Conservation (phyloP, 2,329 filamentous ascomycete species). For the Aspergillus sp. region DNA sequence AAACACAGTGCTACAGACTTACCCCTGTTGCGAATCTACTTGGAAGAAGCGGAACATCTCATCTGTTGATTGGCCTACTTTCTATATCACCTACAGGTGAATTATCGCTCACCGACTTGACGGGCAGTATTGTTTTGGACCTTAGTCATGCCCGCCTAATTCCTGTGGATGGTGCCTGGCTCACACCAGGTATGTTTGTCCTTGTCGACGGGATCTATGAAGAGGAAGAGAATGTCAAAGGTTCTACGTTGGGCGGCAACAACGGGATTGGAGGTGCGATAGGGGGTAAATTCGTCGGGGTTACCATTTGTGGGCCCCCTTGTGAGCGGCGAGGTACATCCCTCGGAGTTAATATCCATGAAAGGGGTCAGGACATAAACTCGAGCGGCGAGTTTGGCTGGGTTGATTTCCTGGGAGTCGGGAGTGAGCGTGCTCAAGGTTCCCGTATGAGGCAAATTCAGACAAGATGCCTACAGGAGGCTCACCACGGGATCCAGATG, state of each 20-base stretch:
- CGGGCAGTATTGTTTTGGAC: slow-evolving; percentile 83
- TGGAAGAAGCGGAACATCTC: slow-evolving; percentile 78
- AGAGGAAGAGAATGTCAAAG: slow-evolving; percentile 72
- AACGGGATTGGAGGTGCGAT: slow-evolving; percentile 86
- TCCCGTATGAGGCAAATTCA: slow-evolving; percentile 80
- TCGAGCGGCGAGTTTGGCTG: slow-evolving; percentile 85
- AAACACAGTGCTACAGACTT: slow-evolving; percentile 75
- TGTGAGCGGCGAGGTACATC: slow-evolving; percentile 81
- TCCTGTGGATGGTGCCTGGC: slow-evolving; percentile 85
- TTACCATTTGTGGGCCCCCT: slow-evolving; percentile 87
- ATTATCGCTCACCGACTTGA: slow-evolving; percentile 80
- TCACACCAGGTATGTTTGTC: slow-evolving; percentile 93
- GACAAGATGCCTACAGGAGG: slow-evolving; percentile 59
- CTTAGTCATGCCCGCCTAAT: slow-evolving; percentile 77
- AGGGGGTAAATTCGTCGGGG: slow-evolving; percentile 86
- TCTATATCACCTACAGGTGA: slow-evolving; percentile 77
- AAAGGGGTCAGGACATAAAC: slow-evolving; percentile 35
- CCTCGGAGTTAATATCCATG: slow-evolving; percentile 64
- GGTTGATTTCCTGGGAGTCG: slow-evolving; percentile 93
- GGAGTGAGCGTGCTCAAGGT: slow-evolving; percentile 82
- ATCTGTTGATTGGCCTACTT: slow-evolving; percentile 84
- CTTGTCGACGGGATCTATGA: slow-evolving; percentile 95
- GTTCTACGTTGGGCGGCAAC: slow-evolving; percentile 70
- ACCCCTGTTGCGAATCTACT: slow-evolving; percentile 77
- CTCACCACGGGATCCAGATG: slow-evolving; percentile 26